Percentiles rank a stretch among this genome's conserved stretches.
phyloP scores from a whole-genome alignment of 2,329 filamentous ascomycete species.

The Fusarium burgessii region DNA sequence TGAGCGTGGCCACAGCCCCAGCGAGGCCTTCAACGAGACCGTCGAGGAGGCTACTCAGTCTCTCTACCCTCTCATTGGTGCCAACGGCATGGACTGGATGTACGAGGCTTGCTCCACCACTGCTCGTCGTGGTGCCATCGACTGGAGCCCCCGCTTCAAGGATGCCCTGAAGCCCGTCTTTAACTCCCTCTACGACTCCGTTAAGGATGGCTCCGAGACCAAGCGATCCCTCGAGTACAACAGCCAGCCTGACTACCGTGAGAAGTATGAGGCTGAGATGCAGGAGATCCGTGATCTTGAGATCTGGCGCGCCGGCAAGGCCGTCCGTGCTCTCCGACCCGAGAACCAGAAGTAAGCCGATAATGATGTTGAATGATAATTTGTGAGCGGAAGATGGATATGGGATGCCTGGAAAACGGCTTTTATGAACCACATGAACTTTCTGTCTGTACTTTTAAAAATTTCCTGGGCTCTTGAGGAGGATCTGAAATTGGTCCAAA shows the following conservation, averaged over 20 bases:
- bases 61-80: slow-evolving; percentile 96
- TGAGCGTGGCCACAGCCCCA: slow-evolving; percentile 96
- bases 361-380: slow-evolving; percentile 34
- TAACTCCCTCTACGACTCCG: slow-evolving; percentile 94
- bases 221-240: slow-evolving; percentile 98
- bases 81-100: slow-evolving; percentile 99
- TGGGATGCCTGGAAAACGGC: slow-evolving; percentile 38
- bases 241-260: slow-evolving; percentile 92
- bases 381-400: slow-evolving; percentile 18
- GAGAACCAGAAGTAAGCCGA: slow-evolving; percentile 82
- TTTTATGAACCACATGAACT: slow-evolving; percentile 43
- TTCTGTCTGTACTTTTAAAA: slow-evolving; percentile 45
- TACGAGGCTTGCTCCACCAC: slow-evolving; percentile 99
- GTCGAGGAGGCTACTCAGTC: slow-evolving; percentile 99
- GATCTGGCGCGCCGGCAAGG: slow-evolving; percentile 99
- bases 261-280: slow-evolving; percentile 98
- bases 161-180: slow-evolving; percentile 98
- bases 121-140: slow-evolving; percentile 96
- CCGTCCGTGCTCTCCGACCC: slow-evolving; percentile 87
- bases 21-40: slow-evolving; percentile 99
- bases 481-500: slow-evolving; percentile 45
- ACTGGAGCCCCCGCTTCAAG: slow-evolving; percentile 99
- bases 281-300: slow-evolving; percentile 97
- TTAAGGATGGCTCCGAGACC: slow-evolving; percentile 92
- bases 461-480: slow-evolving; percentile 39